phyloP scores from a whole-genome alignment of 345 rosid genomes.

The sweet orange (Citrus sinensis) region DNA sequence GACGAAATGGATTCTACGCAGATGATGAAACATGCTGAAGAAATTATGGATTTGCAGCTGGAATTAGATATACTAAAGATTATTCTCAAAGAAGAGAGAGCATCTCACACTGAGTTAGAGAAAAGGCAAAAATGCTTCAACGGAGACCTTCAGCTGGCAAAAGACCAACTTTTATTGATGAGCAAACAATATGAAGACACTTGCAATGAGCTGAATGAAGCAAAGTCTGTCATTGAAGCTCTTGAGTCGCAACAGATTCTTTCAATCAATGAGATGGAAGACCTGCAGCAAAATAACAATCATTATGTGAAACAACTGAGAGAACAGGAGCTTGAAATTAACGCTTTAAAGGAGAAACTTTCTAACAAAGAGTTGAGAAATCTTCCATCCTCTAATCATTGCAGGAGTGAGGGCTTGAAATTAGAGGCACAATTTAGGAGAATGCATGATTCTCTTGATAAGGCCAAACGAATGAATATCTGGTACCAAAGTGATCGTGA shows the following conservation, averaged over 20 bases:
- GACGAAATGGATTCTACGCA: conserved; percentile 26
- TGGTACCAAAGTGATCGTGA: conserved; percentile 64
- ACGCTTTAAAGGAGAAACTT: conserved; percentile 48
- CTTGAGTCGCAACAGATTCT: conserved; percentile 75
- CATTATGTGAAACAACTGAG: conserved; percentile 44
- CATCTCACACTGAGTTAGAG: conserved; percentile 41
- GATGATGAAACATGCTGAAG: conserved; percentile 46
- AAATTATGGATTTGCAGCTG: conserved; percentile 73
- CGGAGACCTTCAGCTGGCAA: conserved; percentile 51
- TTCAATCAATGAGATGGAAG: conserved; percentile 65
- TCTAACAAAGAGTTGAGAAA: conserved; percentile 44
- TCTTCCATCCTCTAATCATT: conserved; percentile 28
- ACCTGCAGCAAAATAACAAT: conserved; percentile 49
- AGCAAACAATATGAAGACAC: conserved; percentile 48
- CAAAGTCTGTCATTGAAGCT: conserved; percentile 70
- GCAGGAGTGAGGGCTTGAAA: conserved; percentile 29
- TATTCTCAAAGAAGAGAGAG: conserved; percentile 78
- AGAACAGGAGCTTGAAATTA: conserved; percentile 53
- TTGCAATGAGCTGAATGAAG: conserved; percentile 48
- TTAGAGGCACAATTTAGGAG: conserved; percentile 57
- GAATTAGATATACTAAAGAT: conserved; percentile 81
- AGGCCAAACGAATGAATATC: conserved; percentile 66
- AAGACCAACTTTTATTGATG: conserved; percentile 34
- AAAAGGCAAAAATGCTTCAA: conserved; percentile 41
- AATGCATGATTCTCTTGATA: conserved; percentile 90